Evolutionary conservation across 2,329 filamentous ascomycete species (phyloP).

Genomic region (Clarireedia paspali): DNA sequence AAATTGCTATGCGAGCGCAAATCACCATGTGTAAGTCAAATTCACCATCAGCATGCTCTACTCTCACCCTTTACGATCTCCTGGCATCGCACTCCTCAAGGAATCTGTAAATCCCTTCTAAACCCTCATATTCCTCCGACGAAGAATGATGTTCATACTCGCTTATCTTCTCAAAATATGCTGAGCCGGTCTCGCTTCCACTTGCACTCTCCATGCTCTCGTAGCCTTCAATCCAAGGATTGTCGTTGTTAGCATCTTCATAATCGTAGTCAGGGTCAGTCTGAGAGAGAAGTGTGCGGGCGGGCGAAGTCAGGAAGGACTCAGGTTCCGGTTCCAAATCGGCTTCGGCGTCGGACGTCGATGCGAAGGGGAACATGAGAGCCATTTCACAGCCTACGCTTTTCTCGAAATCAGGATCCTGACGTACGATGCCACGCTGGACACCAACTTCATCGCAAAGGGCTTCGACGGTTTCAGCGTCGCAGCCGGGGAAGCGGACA

Average conservation of each 20-base stretch:
- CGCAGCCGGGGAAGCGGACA: conserved; percentile 86
- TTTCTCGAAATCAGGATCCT: conserved; percentile 67
- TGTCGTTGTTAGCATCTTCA: conserved; percentile 18
- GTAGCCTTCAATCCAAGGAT: conserved; percentile 29
- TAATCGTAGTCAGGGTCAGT: conserved; percentile 30
- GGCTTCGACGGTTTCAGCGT: conserved; percentile 70
- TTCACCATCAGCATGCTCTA: not conserved
- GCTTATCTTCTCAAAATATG: conserved; percentile 23
- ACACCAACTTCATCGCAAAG: conserved; percentile 86
- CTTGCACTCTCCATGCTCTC: conserved; percentile 22
- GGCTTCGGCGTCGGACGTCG: conserved; percentile 39
- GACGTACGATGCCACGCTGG: conserved; percentile 65
- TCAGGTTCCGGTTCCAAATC: not conserved
- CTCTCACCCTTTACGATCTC: not conserved
- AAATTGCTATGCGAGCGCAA: not conserved
- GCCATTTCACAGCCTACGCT: conserved; percentile 64
- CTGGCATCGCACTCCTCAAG: conserved; percentile 51
- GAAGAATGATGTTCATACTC: conserved; percentile 33
- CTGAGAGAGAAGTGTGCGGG: conserved; percentile 35
- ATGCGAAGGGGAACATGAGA: conserved; percentile 80
- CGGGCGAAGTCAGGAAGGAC: conserved; percentile 23
- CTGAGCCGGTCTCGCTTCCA: conserved; percentile 25
- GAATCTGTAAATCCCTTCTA: conserved; percentile 60
- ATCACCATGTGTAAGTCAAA: not conserved
- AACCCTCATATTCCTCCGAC: conserved; percentile 44